A percentile compares a stretch with the other conserved stretches of the same genome.
Evolutionary conservation across 176 grass and related monocot species (phyloP).

Genomic region (Tuctoria greenei): DNA sequence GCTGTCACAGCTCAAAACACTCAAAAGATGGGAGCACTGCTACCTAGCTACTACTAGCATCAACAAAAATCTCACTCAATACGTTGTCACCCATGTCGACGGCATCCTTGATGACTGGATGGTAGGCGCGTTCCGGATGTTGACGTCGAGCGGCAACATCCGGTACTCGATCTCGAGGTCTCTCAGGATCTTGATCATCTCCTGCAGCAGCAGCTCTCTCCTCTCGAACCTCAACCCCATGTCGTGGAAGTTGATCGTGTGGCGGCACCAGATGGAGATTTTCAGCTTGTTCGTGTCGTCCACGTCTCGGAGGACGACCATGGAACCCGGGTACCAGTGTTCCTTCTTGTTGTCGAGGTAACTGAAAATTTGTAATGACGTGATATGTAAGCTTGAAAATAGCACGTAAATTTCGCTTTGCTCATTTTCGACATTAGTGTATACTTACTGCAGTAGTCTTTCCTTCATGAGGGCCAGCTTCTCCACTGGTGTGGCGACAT

Average conservation of each 20-base stretch:
- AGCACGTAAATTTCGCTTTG: no score
- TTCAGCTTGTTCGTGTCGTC: constrained; percentile 72
- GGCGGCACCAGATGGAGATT: constrained; percentile 81
- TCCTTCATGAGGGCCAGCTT: constrained; percentile 90
- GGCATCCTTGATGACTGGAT: constrained; percentile 62
- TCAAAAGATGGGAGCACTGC: not conserved
- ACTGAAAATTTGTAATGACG: constrained; percentile 28
- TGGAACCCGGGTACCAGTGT: constrained; percentile 77
- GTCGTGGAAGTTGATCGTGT: constrained; percentile 90
- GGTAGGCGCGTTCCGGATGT: constrained; percentile 59
- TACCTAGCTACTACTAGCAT: not conserved
- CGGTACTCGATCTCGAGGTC: constrained; percentile 90
- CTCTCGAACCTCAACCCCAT: constrained; percentile 69
- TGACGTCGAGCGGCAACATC: constrained; percentile 75
- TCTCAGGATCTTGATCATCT: constrained; percentile 78
- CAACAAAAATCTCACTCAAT: constrained; percentile 33
- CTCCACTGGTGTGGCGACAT: constrained; percentile 75
- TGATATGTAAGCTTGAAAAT: not conserved
- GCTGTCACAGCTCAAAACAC: constrained; percentile 38
- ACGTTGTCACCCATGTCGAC: constrained; percentile 54
- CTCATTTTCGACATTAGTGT: not conserved
- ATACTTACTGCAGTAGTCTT: constrained; percentile 65
- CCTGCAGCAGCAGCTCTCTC: constrained; percentile 78
- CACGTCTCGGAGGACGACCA: constrained; percentile 75
- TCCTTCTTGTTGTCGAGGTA: constrained; percentile 94